Conservation (phyloP, 306 rosid species). For the Mimosa pudica region DNA sequence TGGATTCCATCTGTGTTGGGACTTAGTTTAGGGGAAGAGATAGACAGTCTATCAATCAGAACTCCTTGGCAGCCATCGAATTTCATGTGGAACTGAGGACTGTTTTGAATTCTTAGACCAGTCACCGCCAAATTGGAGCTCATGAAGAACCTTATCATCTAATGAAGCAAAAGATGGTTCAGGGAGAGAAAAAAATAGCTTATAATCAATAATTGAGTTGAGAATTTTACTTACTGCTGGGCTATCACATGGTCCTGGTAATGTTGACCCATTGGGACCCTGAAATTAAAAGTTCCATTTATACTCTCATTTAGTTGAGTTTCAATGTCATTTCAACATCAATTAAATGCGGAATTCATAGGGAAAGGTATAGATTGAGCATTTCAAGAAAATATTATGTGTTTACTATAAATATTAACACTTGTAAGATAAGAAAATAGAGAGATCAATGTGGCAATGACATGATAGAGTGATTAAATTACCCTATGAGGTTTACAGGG, state of each 20-base stretch:
- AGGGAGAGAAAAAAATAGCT: neutral
- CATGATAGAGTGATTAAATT: slow-evolving; percentile 32
- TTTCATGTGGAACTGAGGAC: slow-evolving; percentile 91
- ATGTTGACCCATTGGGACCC: slow-evolving; percentile 85
- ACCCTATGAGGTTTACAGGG: slow-evolving; percentile 99
- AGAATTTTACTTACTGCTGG: slow-evolving; percentile 76
- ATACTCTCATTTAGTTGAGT: slow-evolving; percentile 12
- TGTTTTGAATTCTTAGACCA: slow-evolving; percentile 68
- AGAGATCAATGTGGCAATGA: neutral
- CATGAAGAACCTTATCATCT: slow-evolving; percentile 91
- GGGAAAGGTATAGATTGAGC: neutral
- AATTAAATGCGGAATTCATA: neutral
- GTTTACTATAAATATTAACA: neutral
- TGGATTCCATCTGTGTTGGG: slow-evolving; percentile 99
- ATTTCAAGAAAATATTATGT: neutral
- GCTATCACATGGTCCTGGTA: slow-evolving; percentile 86
- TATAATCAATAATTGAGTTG: slow-evolving; percentile 9
- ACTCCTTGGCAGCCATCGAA: slow-evolving; percentile 94
- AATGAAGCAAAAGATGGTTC: slow-evolving; percentile 1
- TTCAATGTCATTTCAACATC: slow-evolving; percentile 6
- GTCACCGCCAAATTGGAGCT: slow-evolving; percentile 79
- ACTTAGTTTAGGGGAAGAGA: slow-evolving; percentile 93
- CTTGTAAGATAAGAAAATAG: neutral
- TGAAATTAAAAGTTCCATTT: slow-evolving; percentile 55
- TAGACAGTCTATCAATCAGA: slow-evolving; percentile 56